Evolutionary conservation across 1,284 basidiomycete species (phyloP).

Genomic region (Ganoderma meredithae): DNA sequence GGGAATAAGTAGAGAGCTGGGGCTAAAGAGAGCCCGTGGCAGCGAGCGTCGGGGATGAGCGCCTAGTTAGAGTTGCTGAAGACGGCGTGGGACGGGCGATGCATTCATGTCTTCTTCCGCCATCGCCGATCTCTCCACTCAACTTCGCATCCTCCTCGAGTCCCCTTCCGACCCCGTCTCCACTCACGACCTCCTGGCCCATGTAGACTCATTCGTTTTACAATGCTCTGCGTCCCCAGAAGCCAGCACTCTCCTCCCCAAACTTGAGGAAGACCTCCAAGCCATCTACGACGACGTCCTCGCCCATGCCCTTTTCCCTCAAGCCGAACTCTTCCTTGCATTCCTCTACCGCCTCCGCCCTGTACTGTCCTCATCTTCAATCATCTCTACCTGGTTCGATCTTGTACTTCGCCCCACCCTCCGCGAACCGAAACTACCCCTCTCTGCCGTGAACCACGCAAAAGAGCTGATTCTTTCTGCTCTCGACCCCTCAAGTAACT

Average conservation of each 20-base stretch:
- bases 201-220: conserved; percentile 61
- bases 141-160: conserved; percentile 64
- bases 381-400: conserved; percentile 83
- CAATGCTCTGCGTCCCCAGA: conserved; percentile 56
- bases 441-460: conserved; percentile 64
- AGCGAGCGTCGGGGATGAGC: neutral
- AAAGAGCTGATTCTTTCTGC: conserved; percentile 74
- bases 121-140: conserved; percentile 49
- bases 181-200: conserved; percentile 53
- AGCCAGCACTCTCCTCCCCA: conserved; percentile 49
- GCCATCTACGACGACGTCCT: conserved; percentile 65
- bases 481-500: conserved; percentile 43
- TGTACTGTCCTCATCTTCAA: conserved; percentile 65
- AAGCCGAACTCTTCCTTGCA: conserved; percentile 69
- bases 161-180: conserved; percentile 47
- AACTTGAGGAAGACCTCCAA: conserved; percentile 73
- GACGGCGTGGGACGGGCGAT: conserved; percentile 1
- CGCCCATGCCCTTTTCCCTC: conserved; percentile 66
- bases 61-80: neutral
- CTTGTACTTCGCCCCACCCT: conserved; percentile 77
- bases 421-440: conserved; percentile 72
- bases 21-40: neutral
- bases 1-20: too few relatives aligned
- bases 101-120: conserved; percentile 41
- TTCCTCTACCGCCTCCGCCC: conserved; percentile 68